Conservation (phyloP, 169 alveolate genomes). For the Theileria parva region DNA sequence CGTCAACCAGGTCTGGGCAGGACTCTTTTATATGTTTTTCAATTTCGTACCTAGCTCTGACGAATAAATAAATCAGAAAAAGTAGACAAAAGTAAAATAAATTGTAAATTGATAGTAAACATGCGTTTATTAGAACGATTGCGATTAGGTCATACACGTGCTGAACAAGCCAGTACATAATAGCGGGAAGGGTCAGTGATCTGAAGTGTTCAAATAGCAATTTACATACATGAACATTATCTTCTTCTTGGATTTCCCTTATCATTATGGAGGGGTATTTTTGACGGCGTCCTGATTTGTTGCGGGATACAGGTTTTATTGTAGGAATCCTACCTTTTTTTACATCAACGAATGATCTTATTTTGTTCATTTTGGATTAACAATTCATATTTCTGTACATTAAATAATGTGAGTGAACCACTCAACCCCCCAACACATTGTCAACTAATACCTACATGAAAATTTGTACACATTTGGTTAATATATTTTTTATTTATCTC, state of each 20-base stretch:
- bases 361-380: slow-evolving; percentile 15
- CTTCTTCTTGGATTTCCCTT: slow-evolving; percentile 54
- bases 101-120: slow-evolving; percentile 70
- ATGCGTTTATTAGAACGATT: slow-evolving; percentile 67
- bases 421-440: background rate
- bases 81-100: slow-evolving; percentile 70
- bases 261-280: slow-evolving; percentile 46
- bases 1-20: slow-evolving; percentile 84
- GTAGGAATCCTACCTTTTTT: slow-evolving; percentile 21
- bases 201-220: slow-evolving; percentile 75
- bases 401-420: background rate
- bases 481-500: background rate
- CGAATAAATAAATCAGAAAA: slow-evolving; percentile 77
- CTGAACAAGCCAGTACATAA: slow-evolving; percentile 77
- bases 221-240: slow-evolving; percentile 64
- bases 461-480: background rate
- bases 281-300: slow-evolving; percentile 19
- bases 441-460: background rate
- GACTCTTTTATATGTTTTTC: slow-evolving; percentile 81
- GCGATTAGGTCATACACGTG: slow-evolving; percentile 75
- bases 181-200: slow-evolving; percentile 75
- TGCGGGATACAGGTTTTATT: slow-evolving; percentile 6
- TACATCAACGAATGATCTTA: background rate
- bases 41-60: slow-evolving; percentile 83
- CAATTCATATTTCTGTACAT: background rate